These are phyloP conservation scores for Cladobotryum protrusum DNA, from an alignment of 2,329 filamentous ascomycete genomes.

Conservation along the genomic window DNA sequence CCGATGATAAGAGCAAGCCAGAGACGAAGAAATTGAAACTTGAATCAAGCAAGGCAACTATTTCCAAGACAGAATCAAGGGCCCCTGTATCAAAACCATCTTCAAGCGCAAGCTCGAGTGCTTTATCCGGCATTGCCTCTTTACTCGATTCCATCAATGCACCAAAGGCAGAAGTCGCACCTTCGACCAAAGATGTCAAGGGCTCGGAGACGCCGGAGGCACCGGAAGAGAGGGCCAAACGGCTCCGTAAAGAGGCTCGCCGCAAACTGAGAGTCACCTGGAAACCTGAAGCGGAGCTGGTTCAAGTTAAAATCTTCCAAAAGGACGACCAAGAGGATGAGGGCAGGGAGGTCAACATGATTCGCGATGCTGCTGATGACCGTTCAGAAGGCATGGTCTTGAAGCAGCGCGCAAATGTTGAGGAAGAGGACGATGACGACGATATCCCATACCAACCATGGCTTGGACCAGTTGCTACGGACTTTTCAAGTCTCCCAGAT, in stretches of 20 bases:
- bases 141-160: slow-evolving; percentile 46
- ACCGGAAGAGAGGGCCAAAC: slow-evolving; percentile 58
- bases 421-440: slow-evolving; percentile 53
- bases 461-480: slow-evolving; percentile 40
- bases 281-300: slow-evolving; percentile 61
- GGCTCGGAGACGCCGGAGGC: slow-evolving; percentile 55
- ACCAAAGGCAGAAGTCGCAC: slow-evolving; percentile 31
- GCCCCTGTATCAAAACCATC: slow-evolving; percentile 22
- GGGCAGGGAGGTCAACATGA: slow-evolving; percentile 60
- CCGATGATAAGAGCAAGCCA: slow-evolving; percentile 27
- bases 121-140: slow-evolving; percentile 46
- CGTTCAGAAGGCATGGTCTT: slow-evolving; percentile 66
- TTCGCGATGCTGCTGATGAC: slow-evolving; percentile 66
- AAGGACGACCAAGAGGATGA: slow-evolving; percentile 67
- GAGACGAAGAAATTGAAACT: slow-evolving; percentile 17
- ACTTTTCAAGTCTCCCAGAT: slow-evolving; percentile 42
- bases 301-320: slow-evolving; percentile 62
- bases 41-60: slow-evolving; percentile 15
- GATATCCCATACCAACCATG: slow-evolving; percentile 49
- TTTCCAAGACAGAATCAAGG: slow-evolving; percentile 26
- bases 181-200: slow-evolving; percentile 46
- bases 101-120: slow-evolving; percentile 27
- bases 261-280: slow-evolving; percentile 65
- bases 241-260: slow-evolving; percentile 66
- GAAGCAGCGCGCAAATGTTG: slow-evolving; percentile 44